Base-by-base conservation (phyloP, 192 early-diverging fungal genomes). In the Neocallimastix lanati region DNA sequence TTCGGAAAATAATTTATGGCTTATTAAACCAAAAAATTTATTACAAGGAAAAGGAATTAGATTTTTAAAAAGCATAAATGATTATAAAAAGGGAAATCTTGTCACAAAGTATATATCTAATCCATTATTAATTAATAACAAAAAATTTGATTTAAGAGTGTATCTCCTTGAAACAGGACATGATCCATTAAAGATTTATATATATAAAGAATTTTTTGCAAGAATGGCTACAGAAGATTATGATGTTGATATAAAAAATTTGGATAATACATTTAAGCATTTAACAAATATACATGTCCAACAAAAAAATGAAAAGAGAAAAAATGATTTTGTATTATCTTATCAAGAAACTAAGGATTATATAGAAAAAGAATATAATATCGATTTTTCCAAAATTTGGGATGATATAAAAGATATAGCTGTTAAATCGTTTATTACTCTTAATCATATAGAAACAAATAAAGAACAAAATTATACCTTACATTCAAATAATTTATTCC, bases 101-200 rank as follows among this genome's bases (percentile, higher is more conserved):
- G 11, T 28, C 30, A 84, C 67, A 67, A 13, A 83, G 78, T 87
- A 87, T 79, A 84, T 87, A 21, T 29, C 50, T 25, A 82, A 85
- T n/a, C 86, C 86, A 18, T 83, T 82, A 50, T 78, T 87, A 16
- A 87, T 87, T 50, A 81, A 86, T 50, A 79, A 81, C 14, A 77
- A 82, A 76, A 87, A 87, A 67, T 87, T 87, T 77, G 86, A 87
- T 33, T 76, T 87, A 4, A 79, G 86, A 13, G 30, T 87, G 37
- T 87, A 85, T 78, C 84, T 87, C 18, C 79, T 82, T 12, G 85
- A 85, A 27, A 87, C 86, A 12, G 83, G 83, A 78, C 86, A 84
- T 77, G 85, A 87, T 29, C 86, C 86, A 2, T 79, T 87, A 11
- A 79, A 85, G 29, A 78, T 87, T 14, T 87, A 86, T 40, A 35